Percentiles rank a stretch among this genome's conserved stretches.
Evolutionary conservation across 148 eudicot genomes (phyloP).

Genomic region (Salicornia ramosissima): DNA sequence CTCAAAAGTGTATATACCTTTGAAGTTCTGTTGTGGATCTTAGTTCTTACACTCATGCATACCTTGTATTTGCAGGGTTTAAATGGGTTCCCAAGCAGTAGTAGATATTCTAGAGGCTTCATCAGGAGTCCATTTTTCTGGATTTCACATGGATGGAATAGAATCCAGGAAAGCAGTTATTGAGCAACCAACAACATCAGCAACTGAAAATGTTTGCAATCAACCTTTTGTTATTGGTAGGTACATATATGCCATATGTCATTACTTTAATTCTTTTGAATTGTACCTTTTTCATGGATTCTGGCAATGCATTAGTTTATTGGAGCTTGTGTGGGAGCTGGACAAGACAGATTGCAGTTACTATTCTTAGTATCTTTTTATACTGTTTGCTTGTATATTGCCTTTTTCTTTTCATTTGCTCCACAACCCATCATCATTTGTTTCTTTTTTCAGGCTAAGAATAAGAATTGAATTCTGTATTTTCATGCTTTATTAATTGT

Average conservation of each 20-base stretch:
- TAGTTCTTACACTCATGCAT: background rate
- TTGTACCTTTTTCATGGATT: background rate
- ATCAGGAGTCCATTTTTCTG: slow-evolving; percentile 89
- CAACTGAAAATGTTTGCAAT: slow-evolving; percentile 52
- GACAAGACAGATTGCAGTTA: background rate
- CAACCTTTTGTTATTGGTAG: slow-evolving; percentile 94
- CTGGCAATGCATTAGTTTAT: background rate
- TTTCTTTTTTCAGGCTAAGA: background rate
- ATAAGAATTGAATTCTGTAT: background rate
- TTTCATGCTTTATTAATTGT: background rate
- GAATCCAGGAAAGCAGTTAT: slow-evolving; percentile 42
- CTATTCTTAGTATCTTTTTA: background rate
- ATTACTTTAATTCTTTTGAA: background rate
- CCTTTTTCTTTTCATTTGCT: background rate
- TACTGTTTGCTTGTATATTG: background rate
- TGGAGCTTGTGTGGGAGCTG: background rate
- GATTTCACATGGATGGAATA: slow-evolving; percentile 71
- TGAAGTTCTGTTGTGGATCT: background rate
- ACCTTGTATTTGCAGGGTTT: slow-evolving; percentile 20
- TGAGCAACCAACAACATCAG: slow-evolving; percentile 59
- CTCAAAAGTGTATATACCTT: background rate
- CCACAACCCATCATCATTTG: background rate
- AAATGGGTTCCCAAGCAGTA: slow-evolving; percentile 75
- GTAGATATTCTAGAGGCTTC: slow-evolving; percentile 75
- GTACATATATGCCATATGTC: slow-evolving; percentile 18